Base-by-base conservation (phyloP, 225 moss, liverwort and hornwort species). In the Bryum argenteum region DNA sequence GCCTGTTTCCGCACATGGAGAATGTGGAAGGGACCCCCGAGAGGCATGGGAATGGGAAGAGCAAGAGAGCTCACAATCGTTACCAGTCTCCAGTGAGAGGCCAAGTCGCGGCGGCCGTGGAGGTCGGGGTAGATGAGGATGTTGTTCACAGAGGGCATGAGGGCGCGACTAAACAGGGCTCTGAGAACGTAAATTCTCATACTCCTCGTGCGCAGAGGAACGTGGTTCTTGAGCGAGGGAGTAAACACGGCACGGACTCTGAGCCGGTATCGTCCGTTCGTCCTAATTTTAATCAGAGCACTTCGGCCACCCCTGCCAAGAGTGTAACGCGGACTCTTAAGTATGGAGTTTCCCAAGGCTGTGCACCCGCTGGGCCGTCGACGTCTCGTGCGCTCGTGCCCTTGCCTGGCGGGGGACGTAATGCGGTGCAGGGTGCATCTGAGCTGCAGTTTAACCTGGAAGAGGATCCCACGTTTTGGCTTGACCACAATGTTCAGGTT, bases 401-500 rank as follows among this genome's bases (percentile, higher is more conserved):
- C 18, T 43, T 78, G 9, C 71, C 75, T 21, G 79, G 65, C 62
- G 72, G 85, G 48, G 83, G 73, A 50, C 81, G 83, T 43, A 74
- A 26, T 16, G 47, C 52, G 40, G 18, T 63, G 0, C 77, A 59
- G 33, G 73, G 70, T 24, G 40, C 59, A 8, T 54, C 24, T 48
- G 88, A 88, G 76, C 81, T 76, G n/a, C 83, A 70, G 47, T 89
- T 89, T 63, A 55, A 67, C 21, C 74, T 86, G 51, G 86, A 89
- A 58, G 89, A 89, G 69, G 86, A 86, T 67, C 85, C 80, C 69
- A 66, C 79, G 61, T 86, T 89, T 70, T 89, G 89, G 89, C 83
- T 58, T 37, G 83, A 83, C 66, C 89, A 86, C 75, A 89, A 86
- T 59, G 86, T 89, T 3, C 86, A 86, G 89, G 89, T 86, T 43